A percentile compares a stretch with the other conserved stretches of the same genome.
These are phyloP conservation scores for Backusella morwellensis DNA, from an alignment of 192 early-diverging fungal species.

Conservation along the genomic window DNA sequence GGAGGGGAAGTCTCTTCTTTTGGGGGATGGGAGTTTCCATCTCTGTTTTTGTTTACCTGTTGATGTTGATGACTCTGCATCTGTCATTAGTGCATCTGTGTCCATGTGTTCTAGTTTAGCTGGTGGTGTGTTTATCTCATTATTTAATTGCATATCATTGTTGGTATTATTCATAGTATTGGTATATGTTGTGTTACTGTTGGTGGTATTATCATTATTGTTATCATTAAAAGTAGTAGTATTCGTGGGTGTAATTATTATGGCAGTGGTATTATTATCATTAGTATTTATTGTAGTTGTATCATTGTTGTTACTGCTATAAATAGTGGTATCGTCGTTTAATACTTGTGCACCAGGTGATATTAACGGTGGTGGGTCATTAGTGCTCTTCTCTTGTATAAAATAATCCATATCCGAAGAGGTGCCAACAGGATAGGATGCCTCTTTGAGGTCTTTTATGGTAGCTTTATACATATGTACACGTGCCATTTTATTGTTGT, in stretches of 20 bases:
- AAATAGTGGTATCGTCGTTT: neutral
- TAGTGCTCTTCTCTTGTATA: neutral
- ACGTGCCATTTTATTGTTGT: constrained; percentile 4
- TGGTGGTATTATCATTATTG: neutral
- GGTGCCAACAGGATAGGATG: neutral
- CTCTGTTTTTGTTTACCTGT: neutral
- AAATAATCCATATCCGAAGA: neutral
- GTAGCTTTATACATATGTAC: constrained; percentile 11
- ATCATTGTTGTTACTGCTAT: neutral
- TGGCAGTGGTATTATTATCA: neutral
- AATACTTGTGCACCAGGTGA: neutral
- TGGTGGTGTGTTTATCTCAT: neutral
- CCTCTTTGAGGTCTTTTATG: neutral
- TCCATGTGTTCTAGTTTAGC: neutral
- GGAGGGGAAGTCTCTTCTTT: neutral
- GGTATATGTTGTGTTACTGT: neutral
- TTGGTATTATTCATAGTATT: neutral
- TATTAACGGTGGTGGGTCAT: neutral
- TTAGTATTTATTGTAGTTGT: neutral
- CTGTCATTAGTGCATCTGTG: neutral
- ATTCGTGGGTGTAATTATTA: neutral
- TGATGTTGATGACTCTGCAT: neutral
- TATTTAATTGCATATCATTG: neutral
- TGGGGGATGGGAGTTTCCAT: too few relatives aligned
- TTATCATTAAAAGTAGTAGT: neutral